These are phyloP conservation scores for Epichloe elymi DNA, from an alignment of 2,329 filamentous ascomycete species.

Conservation along the genomic window DNA sequence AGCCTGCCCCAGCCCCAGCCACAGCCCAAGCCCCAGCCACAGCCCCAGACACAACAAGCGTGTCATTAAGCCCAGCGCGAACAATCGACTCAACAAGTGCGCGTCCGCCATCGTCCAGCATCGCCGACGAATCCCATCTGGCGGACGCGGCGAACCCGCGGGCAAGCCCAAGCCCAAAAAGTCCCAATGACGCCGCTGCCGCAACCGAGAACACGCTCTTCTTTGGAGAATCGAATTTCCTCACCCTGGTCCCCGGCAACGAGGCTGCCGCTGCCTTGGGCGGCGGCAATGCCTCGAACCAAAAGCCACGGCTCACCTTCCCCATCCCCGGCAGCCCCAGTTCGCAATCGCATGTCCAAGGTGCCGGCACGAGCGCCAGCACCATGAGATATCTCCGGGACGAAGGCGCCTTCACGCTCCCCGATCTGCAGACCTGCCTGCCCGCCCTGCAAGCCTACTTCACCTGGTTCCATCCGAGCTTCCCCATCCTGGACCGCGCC, in stretches of 20 bases:
- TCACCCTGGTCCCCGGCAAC: slow-evolving; percentile 20
- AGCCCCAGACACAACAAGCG: slow-evolving; percentile 4
- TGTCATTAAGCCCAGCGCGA: not conserved
- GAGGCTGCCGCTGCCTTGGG: slow-evolving; percentile 3
- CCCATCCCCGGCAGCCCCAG: slow-evolving; percentile 16
- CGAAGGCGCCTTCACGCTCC: slow-evolving; percentile 31
- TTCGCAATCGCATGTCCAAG: slow-evolving; percentile 9
- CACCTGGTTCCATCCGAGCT: slow-evolving; percentile 42
- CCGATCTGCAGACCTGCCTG: slow-evolving; percentile 26
- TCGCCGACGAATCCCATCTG: not conserved
- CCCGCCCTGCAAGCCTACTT: slow-evolving; percentile 38
- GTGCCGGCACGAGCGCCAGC: slow-evolving; percentile 29
- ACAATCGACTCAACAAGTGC: not conserved
- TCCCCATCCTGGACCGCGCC: slow-evolving; percentile 36
- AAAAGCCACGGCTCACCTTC: slow-evolving; percentile 17
- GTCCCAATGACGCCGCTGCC: slow-evolving; percentile 1
- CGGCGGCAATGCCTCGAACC: slow-evolving; percentile 2
- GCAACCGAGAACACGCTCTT: slow-evolving; percentile 13
- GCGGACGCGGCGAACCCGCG: not conserved
- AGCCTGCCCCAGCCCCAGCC: slow-evolving; percentile 6
- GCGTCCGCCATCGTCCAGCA: slow-evolving; percentile 2
- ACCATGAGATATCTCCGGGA: slow-evolving; percentile 36
- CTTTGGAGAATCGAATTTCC: slow-evolving; percentile 27
- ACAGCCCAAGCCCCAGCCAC: slow-evolving; percentile 1
- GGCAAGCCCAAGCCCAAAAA: not conserved